Evolutionary conservation across 1,284 basidiomycete genomes (phyloP).

Genomic region (Marasmius oreades): DNA sequence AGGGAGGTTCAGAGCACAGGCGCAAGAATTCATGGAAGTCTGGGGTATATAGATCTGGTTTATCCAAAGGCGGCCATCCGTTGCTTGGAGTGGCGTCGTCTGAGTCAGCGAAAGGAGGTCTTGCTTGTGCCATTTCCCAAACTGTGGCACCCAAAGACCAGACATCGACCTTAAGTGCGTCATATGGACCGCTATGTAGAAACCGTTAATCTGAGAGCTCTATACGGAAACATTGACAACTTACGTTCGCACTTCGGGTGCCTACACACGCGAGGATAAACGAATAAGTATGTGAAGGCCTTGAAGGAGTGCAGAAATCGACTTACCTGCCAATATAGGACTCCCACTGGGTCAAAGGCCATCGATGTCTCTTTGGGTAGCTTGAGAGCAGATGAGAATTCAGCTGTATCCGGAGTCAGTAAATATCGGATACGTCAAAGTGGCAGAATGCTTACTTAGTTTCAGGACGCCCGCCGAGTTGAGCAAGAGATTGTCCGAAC

Average conservation of each 20-base stretch:
- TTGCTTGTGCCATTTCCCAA: slow-evolving; percentile 74
- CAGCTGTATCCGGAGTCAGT: slow-evolving; percentile 41
- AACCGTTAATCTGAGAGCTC: slow-evolving; percentile 1
- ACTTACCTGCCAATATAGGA: slow-evolving; percentile 71
- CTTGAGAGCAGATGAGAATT: slow-evolving; percentile 71
- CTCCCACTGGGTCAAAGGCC: slow-evolving; percentile 57
- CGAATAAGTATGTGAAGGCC: slow-evolving; percentile 9
- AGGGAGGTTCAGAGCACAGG: slow-evolving; percentile 59
- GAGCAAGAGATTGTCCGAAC: slow-evolving; percentile 75
- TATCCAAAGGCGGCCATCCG: slow-evolving; percentile 59
- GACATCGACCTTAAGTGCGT: slow-evolving; percentile 71
- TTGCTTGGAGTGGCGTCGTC: slow-evolving; percentile 43
- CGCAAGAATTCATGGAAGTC: slow-evolving; percentile 72
- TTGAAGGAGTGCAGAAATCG: neutral
- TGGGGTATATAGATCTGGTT: slow-evolving; percentile 60
- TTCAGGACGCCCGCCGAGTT: slow-evolving; percentile 66
- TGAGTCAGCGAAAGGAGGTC: slow-evolving; percentile 67
- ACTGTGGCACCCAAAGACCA: slow-evolving; percentile 81
- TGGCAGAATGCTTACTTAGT: slow-evolving; percentile 50
- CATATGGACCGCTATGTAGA: slow-evolving; percentile 55
- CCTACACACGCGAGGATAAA: slow-evolving; percentile 26
- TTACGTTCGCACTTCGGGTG: slow-evolving; percentile 66
- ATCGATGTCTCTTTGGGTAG: slow-evolving; percentile 46
- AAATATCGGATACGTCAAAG: slow-evolving; percentile 3
- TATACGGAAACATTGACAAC: slow-evolving; percentile 18